Evolutionary conservation across 768 basidiomycete genomes (phyloP), one percentile per base, ranked within the genome.

Genomic region (Gloeostereum incarnatum): DNA sequence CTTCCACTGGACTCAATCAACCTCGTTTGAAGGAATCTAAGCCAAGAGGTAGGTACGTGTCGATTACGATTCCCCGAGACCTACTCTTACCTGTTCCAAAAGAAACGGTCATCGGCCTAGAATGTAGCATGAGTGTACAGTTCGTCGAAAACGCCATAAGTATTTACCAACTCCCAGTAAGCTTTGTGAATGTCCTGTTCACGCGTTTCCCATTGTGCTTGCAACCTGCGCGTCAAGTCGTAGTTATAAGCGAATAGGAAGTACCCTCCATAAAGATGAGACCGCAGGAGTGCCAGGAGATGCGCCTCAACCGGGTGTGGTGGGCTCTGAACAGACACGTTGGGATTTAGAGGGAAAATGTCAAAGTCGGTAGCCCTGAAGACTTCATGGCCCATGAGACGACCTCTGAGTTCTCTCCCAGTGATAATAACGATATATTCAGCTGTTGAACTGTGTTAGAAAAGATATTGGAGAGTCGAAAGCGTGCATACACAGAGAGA

Each of bases 61-160:
- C 14, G 33, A n/a, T n/a, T n/a, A n/a, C n/a, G n/a, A 20, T 19
- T 30, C 37, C 35, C 7, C 39, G 11, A n/a, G 22, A 31, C 32
- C 17, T 25, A 37, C 11, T 54, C 59, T 33, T 41, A 85, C 75
- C 78, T 86, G 60, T 99, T 99, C 94, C 94, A 99, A 61, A 98
- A 98, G 63, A 99, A 99, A 45, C 93, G 73, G 52, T 96, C 91
- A 47, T 99, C 96, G 26, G 81, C 83, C 82, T 93, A 49, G 11
- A 43, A 51, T 39, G 22, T 19, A 10, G 20, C 13, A 29, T 18
- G 22, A 25, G 24, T 29, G 23, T 13, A 19, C 22, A 16, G 6
- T 19, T 17, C n/a, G 23, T 5, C 35, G 26, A 35, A 18, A 14
- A 17, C 31, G 35, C 24, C 27, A 31, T 22, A n/a, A 31, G 26